phyloP scores from a whole-genome alignment of 805 yeast genomes.

The Vanderwaltozyma verrucispora region DNA sequence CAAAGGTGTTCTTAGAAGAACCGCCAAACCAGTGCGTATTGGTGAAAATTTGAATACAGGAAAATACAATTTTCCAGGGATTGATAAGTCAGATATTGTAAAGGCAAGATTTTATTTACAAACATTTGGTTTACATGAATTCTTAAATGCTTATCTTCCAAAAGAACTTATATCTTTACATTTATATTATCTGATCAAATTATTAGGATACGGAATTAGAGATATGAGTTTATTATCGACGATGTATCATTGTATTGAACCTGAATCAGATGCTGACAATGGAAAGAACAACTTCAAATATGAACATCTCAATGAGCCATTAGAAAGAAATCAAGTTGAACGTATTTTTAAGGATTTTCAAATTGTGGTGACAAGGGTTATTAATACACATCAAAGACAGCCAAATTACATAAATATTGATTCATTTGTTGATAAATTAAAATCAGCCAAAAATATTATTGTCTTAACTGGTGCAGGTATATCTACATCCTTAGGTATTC shows the following conservation, averaged over 20 bases:
- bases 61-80: constrained; percentile 28
- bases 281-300: constrained; percentile 10
- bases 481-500: constrained; percentile 81
- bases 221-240: constrained; percentile 28
- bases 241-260: constrained; percentile 19
- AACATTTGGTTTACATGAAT: constrained; percentile 46
- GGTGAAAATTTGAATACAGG: constrained; percentile 20
- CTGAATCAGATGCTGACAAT: constrained; percentile 7
- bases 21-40: constrained; percentile 15
- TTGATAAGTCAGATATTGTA: constrained; percentile 35
- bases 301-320: constrained; percentile 25
- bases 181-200: constrained; percentile 43
- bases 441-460: constrained; percentile 48
- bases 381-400: constrained; percentile 44
- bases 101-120: constrained; percentile 47
- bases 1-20: neutral
- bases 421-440: constrained; percentile 43
- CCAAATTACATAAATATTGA: constrained; percentile 46
- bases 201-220: constrained; percentile 49
- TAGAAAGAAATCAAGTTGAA: constrained; percentile 37
- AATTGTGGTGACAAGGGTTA: constrained; percentile 54
- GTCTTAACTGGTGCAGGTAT: constrained; percentile 92
- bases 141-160: constrained; percentile 54
- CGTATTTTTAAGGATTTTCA: constrained; percentile 44
- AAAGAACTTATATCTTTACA: constrained; percentile 48